A percentile compares a stretch with the other conserved stretches of the same genome.
Evolutionary conservation across 2,329 filamentous ascomycete genomes (phyloP).

Genomic region (Corynespora cassiicola): DNA sequence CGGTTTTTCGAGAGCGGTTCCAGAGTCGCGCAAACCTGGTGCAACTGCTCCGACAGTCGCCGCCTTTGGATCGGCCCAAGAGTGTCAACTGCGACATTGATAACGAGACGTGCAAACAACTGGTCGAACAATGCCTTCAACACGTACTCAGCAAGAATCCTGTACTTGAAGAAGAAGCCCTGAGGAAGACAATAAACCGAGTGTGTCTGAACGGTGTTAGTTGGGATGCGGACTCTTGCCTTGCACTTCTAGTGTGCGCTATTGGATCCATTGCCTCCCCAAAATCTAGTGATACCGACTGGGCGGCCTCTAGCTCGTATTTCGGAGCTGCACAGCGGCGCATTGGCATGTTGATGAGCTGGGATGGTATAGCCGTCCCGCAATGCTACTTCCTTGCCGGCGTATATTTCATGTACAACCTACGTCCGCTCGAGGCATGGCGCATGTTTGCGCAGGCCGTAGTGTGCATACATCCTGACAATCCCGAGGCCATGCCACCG

Average conservation of each 20-base stretch:
- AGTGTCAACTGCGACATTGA: constrained; percentile 6
- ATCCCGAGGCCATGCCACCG: neutral
- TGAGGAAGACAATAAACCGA: constrained; percentile 4
- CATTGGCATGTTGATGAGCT: constrained; percentile 1
- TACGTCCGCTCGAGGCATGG: constrained; percentile 4
- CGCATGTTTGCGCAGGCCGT: constrained; percentile 4
- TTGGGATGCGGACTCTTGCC: constrained; percentile 13
- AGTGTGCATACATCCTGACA: constrained; percentile 3
- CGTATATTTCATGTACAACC: constrained; percentile 3
- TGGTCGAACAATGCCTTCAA: constrained; percentile 11
- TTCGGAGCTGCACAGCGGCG: constrained; percentile 1
- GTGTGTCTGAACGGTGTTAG: constrained; percentile 13
- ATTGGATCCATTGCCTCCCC: constrained; percentile 16
- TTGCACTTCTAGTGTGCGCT: constrained; percentile 14
- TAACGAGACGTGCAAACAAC: constrained; percentile 1
- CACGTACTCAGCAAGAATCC: constrained; percentile 11
- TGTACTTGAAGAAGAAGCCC: constrained; percentile 7
- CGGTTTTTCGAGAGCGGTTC: constrained; percentile 1
- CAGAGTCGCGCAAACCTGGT: neutral
- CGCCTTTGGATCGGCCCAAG: neutral
- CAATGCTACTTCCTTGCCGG: constrained; percentile 6
- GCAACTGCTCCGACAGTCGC: neutral
- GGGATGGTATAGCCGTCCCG: neutral
- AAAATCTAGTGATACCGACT: neutral
- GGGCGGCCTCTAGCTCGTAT: constrained; percentile 1